Evolutionary conservation across 371 early-diverging fungal genomes (phyloP).

Genomic region (Syncephalis plumigaleata): DNA sequence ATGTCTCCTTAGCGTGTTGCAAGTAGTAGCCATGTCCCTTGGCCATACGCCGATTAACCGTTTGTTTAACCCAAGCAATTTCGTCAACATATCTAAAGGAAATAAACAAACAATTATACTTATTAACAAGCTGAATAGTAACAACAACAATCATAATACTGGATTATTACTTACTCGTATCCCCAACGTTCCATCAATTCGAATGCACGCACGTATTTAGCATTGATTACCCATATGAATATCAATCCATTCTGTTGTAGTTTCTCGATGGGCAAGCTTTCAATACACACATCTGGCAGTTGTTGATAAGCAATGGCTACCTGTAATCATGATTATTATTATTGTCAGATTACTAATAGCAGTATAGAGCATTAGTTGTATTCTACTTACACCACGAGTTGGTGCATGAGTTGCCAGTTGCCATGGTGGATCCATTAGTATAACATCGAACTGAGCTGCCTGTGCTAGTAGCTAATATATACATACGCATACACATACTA

Average conservation of each 20-base stretch:
- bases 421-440: constrained; percentile 92
- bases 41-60: constrained; percentile 86
- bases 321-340: constrained; percentile 9
- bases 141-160: too few relatives aligned
- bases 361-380: background rate
- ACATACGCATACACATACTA: background rate
- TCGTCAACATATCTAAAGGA: constrained; percentile 63
- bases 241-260: constrained; percentile 76
- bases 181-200: constrained; percentile 89
- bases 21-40: constrained; percentile 91
- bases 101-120: background rate
- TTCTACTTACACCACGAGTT: constrained; percentile 55
- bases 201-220: constrained; percentile 85
- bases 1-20: constrained; percentile 92
- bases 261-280: constrained; percentile 70
- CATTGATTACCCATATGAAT: constrained; percentile 94
- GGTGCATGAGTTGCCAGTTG: constrained; percentile 90
- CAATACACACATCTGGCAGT: constrained; percentile 79
- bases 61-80: constrained; percentile 92
- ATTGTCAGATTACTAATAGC: background rate
- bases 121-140: background rate
- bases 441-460: constrained; percentile 78
- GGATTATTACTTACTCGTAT: constrained; percentile 38
- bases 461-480: constrained; percentile 37
- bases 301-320: constrained; percentile 88